A percentile compares a stretch with the other conserved stretches of the same genome.
These are phyloP conservation scores for Rubia tinctorum DNA, from an alignment of 305 asterid species.

Conservation along the genomic window DNA sequence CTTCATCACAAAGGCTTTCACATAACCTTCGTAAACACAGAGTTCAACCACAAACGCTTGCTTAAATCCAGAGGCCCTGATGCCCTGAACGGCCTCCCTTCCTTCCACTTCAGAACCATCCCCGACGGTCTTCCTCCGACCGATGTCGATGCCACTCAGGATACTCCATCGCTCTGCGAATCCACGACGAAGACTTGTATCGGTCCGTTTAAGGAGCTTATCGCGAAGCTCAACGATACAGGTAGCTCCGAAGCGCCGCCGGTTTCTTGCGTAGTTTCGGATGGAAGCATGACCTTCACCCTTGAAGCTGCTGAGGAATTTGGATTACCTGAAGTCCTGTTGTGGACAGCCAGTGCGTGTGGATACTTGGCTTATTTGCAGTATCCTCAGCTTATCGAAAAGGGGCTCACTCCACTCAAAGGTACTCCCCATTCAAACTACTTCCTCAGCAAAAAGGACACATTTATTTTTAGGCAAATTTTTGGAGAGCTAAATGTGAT, in stretches of 20 bases:
- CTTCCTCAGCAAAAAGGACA: too few species aligned
- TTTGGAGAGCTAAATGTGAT: too few species aligned
- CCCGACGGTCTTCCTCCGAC: constrained; percentile 3
- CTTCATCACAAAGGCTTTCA: constrained; percentile 3
- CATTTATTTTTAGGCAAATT: too few species aligned
- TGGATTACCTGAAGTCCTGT: neutral
- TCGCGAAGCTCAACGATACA: neutral
- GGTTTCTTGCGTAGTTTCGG: neutral
- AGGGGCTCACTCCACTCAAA: neutral
- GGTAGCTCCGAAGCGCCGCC: neutral
- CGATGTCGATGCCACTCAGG: neutral
- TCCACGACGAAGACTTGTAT: neutral
- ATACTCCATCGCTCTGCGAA: neutral
- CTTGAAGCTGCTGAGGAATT: neutral
- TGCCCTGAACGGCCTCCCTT: neutral
- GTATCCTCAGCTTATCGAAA: neutral
- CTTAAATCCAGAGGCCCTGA: neutral
- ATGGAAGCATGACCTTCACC: neutral
- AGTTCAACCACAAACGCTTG: constrained; percentile 3
- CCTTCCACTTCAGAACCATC: neutral
- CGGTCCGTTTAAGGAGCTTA: neutral
- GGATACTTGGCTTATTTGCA: neutral
- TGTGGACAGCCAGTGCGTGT: neutral
- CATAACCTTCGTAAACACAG: constrained; percentile 6
- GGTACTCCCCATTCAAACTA: too few species aligned